phyloP scores from a whole-genome alignment of 495 filamentous ascomycete species.

The Trichodelitschia bisporula region DNA sequence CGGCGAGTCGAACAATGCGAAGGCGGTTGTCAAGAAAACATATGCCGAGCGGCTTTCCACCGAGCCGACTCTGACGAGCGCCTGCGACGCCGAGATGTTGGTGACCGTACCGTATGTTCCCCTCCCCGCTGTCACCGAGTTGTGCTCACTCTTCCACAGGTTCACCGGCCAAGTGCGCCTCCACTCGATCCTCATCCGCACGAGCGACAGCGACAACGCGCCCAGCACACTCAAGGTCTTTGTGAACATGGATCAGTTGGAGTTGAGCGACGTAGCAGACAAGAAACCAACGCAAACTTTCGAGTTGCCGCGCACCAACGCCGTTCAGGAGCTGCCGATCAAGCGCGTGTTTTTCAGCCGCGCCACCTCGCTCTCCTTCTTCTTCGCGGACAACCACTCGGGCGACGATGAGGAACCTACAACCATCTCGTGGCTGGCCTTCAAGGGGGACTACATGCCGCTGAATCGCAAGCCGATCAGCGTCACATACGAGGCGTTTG shows the following conservation, averaged over 20 bases:
- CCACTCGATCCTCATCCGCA: conserved; percentile 65
- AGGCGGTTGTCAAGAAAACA: conserved; percentile 66
- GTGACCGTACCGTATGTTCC: conserved; percentile 65
- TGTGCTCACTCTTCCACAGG: conserved; percentile 20
- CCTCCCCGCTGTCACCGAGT: conserved; percentile 1
- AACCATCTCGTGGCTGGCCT: conserved; percentile 59
- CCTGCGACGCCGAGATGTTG: conserved; percentile 79
- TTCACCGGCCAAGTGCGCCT: conserved; percentile 88
- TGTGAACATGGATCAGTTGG: conserved; percentile 63
- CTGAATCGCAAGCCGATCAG: conserved; percentile 60
- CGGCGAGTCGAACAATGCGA: conserved; percentile 51
- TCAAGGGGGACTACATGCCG: conserved; percentile 80
- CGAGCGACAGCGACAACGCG: conserved; percentile 40
- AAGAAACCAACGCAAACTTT: conserved; percentile 48
- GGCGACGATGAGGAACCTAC: conserved; percentile 46
- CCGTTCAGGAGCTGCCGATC: conserved; percentile 65
- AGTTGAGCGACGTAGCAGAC: conserved; percentile 54
- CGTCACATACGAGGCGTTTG: conserved; percentile 79
- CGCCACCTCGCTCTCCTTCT: conserved; percentile 50
- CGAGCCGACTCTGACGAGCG: conserved; percentile 53
- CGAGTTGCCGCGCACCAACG: conserved; percentile 49
- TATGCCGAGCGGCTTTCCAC: conserved; percentile 55
- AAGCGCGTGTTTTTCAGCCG: conserved; percentile 75
- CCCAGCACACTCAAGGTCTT: conserved; percentile 65
- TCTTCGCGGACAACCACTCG: conserved; percentile 51